These are phyloP conservation scores for Hyphopichia khmerensis DNA, from an alignment of 1,139 yeast species.

Conservation along the genomic window DNA sequence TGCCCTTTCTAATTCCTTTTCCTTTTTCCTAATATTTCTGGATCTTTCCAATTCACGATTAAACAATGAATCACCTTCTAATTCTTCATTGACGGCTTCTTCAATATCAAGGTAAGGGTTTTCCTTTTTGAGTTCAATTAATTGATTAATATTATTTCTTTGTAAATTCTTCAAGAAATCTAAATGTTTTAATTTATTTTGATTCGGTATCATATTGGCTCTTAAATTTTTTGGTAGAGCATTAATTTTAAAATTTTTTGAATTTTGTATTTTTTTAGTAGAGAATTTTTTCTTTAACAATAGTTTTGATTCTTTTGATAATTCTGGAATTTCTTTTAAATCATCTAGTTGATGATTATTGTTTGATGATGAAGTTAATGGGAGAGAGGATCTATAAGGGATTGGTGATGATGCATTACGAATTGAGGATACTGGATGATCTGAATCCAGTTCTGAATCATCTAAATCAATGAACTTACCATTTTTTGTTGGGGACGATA, in stretches of 20 bases:
- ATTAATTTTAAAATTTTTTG: constrained; percentile 2
- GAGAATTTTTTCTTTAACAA: constrained; percentile 36
- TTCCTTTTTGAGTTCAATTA: constrained; percentile 21
- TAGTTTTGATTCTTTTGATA: constrained; percentile 38
- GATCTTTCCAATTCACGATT: constrained; percentile 63
- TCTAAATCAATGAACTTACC: constrained; percentile 23
- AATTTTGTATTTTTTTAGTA: constrained; percentile 15
- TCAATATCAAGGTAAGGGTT: constrained; percentile 21
- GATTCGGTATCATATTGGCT: constrained; percentile 1
- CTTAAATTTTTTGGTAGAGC: constrained; percentile 12
- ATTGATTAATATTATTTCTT: constrained; percentile 36
- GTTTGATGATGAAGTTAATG: neutral
- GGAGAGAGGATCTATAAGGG: neutral
- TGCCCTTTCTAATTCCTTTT: constrained; percentile 41
- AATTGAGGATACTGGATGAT: neutral
- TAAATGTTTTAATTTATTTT: constrained; percentile 8
- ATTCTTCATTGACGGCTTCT: constrained; percentile 29
- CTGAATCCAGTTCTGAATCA: constrained; percentile 16
- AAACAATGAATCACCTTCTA: constrained; percentile 47
- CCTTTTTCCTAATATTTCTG: constrained; percentile 51
- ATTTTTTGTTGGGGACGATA: constrained; percentile 22
- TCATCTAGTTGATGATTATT: constrained; percentile 8
- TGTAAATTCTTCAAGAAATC: constrained; percentile 27
- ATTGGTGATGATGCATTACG: constrained; percentile 2
- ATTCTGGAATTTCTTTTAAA: constrained; percentile 24